Conservation (phyloP, 2,329 filamentous ascomycete species). For the Colletotrichum ledebouriae region DNA sequence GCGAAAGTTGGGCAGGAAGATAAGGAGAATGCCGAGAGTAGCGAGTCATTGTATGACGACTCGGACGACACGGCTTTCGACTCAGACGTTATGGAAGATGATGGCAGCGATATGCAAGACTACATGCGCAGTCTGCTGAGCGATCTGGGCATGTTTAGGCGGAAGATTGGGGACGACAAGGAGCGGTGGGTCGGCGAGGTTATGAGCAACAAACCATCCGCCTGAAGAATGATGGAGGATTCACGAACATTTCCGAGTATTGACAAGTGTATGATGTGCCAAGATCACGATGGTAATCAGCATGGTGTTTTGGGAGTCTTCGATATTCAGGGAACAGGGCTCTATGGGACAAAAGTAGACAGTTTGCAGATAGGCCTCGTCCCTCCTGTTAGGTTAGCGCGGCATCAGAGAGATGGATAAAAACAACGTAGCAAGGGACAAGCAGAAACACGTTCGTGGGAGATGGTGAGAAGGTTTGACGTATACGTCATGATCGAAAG, state of each 20-base stretch:
- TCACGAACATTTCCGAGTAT: constrained; percentile 4
- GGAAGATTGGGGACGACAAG: constrained; percentile 88
- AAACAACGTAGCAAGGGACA: constrained; percentile 13
- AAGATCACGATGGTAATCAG: constrained; percentile 37
- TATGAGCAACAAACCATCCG: constrained; percentile 60
- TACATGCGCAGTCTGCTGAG: constrained; percentile 87
- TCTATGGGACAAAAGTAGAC: constrained; percentile 11
- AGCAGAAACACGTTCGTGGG: not conserved
- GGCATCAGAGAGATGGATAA: constrained; percentile 19
- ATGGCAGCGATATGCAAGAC: constrained; percentile 79
- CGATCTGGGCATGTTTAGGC: constrained; percentile 83
- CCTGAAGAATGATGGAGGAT: constrained; percentile 45
- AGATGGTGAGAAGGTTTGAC: not conserved
- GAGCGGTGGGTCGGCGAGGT: constrained; percentile 75
- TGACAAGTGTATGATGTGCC: constrained; percentile 15
- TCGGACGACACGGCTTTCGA: constrained; percentile 58
- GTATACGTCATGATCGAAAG: constrained; percentile 27
- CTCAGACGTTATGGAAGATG: constrained; percentile 63
- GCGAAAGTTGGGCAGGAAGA: constrained; percentile 47
- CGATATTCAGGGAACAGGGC: constrained; percentile 22
- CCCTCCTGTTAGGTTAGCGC: constrained; percentile 7
- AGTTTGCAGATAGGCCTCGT: constrained; percentile 13
- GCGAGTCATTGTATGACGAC: constrained; percentile 59
- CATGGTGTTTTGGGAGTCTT: constrained; percentile 44
- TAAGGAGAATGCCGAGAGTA: constrained; percentile 73